Evolutionary conservation across 768 basidiomycete species (phyloP).

Genomic region (Suillus spraguei): DNA sequence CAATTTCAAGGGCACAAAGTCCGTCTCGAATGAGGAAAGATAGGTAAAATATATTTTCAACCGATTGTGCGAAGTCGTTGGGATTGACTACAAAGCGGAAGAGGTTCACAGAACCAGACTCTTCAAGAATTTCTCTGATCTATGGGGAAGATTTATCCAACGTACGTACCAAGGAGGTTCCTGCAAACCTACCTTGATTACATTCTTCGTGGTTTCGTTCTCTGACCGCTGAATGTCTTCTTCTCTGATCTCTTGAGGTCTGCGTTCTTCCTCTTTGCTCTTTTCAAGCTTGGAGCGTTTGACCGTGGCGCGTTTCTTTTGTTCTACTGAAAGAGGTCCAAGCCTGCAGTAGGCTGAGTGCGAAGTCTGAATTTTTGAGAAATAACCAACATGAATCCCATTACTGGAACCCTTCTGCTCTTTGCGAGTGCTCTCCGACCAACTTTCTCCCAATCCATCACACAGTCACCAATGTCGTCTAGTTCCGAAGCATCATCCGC

Average conservation of each 20-base stretch:
- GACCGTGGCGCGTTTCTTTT: constrained; percentile 65
- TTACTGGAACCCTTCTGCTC: constrained; percentile 75
- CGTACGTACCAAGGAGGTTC: background rate
- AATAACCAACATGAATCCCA: constrained; percentile 83
- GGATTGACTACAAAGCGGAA: constrained; percentile 92
- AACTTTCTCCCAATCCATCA: constrained; percentile 82
- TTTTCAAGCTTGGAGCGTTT: constrained; percentile 75
- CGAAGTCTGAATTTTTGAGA: background rate
- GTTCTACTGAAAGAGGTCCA: constrained; percentile 86
- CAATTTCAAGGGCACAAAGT: constrained; percentile 70
- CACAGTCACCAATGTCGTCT: constrained; percentile 51
- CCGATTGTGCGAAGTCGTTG: constrained; percentile 86
- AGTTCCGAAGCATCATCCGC: constrained; percentile 51
- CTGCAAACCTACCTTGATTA: constrained; percentile 55
- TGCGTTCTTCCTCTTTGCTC: constrained; percentile 64
- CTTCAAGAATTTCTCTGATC: constrained; percentile 62
- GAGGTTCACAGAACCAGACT: constrained; percentile 63
- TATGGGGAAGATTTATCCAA: constrained; percentile 28
- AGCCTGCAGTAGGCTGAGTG: constrained; percentile 58
- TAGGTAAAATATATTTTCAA: constrained; percentile 96
- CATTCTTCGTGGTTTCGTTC: constrained; percentile 91
- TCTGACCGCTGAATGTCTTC: constrained; percentile 82
- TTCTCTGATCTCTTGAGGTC: constrained; percentile 81
- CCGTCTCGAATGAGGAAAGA: constrained; percentile 92
- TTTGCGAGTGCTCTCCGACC: constrained; percentile 83